Conservation (phyloP, 345 rosid genomes). For the Populus nigra region DNA sequence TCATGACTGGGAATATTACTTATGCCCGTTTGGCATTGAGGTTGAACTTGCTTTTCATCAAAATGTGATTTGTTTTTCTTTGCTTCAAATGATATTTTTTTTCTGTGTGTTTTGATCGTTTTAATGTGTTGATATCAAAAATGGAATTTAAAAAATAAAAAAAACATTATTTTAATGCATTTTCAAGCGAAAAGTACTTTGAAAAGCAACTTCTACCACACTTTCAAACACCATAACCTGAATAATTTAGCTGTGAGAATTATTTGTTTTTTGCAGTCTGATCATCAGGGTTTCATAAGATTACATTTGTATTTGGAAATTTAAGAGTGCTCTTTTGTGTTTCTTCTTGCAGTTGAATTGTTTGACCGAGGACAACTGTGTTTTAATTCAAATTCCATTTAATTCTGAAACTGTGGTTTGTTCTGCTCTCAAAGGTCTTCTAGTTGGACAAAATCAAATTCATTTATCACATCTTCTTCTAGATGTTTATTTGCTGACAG, state of each 20-base stretch:
- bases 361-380: slow-evolving; percentile 59
- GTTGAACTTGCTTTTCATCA: too few species aligned
- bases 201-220: too few species aligned
- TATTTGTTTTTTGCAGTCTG: slow-evolving; percentile 4
- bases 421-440: slow-evolving; percentile 17
- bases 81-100: too few species aligned
- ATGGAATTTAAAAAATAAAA: too few species aligned
- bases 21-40: background rate
- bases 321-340: slow-evolving; percentile 6
- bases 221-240: background rate
- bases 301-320: background rate
- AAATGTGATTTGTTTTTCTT: too few species aligned
- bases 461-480: background rate
- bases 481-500: slow-evolving; percentile 9
- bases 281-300: background rate
- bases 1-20: background rate
- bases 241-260: background rate
- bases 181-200: too few species aligned
- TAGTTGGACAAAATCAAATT: slow-evolving; percentile 7
- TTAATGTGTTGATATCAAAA: too few species aligned
- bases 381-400: slow-evolving; percentile 65
- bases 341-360: slow-evolving; percentile 56
- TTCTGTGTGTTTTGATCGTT: too few species aligned
- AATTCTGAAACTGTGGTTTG: slow-evolving; percentile 60
- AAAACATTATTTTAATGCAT: too few species aligned